A percentile compares a stretch with the other conserved stretches of the same genome.
Conservation (phyloP, 495 filamentous ascomycete species). For the Cetradonia linearis region DNA sequence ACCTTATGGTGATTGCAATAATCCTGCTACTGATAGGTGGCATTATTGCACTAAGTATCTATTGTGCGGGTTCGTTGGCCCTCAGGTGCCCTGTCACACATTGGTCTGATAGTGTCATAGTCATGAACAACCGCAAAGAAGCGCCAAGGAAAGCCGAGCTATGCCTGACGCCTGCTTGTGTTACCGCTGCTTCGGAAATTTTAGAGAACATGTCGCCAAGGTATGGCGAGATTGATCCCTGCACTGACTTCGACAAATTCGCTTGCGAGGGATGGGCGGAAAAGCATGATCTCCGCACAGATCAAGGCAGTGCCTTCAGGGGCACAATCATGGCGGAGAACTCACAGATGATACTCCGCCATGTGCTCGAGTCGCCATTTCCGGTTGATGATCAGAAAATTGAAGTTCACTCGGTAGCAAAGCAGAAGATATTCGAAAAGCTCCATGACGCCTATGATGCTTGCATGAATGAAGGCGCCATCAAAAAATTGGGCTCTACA, state of each 20-base stretch:
- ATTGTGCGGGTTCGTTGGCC: slow-evolving; percentile 18
- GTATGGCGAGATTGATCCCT: slow-evolving; percentile 54
- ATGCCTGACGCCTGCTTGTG: slow-evolving; percentile 53
- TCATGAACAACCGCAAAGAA: slow-evolving; percentile 12
- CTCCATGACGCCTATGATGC: slow-evolving; percentile 52
- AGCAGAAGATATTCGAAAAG: slow-evolving; percentile 57
- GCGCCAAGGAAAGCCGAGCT: slow-evolving; percentile 13
- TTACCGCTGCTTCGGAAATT: slow-evolving; percentile 58
- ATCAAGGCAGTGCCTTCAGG: slow-evolving; percentile 51
- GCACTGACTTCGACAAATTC: slow-evolving; percentile 56
- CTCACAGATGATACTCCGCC: slow-evolving; percentile 47
- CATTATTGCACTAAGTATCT: slow-evolving; percentile 20
- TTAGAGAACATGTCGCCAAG: slow-evolving; percentile 58
- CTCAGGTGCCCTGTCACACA: background rate
- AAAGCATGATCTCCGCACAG: slow-evolving; percentile 55
- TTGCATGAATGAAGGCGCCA: slow-evolving; percentile 49
- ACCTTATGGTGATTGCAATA: slow-evolving; percentile 20
- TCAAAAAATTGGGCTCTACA: slow-evolving; percentile 43
- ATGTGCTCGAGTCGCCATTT: slow-evolving; percentile 52
- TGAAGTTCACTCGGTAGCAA: slow-evolving; percentile 28
- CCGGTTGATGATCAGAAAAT: slow-evolving; percentile 33
- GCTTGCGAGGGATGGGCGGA: slow-evolving; percentile 60
- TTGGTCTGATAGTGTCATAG: background rate
- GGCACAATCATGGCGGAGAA: slow-evolving; percentile 51
- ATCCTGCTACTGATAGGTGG: slow-evolving; percentile 22